A percentile compares a stretch with the other conserved stretches of the same genome.
phyloP scores from a whole-genome alignment of 2,329 filamentous ascomycete species.

The Aureobasidium namibiae region DNA sequence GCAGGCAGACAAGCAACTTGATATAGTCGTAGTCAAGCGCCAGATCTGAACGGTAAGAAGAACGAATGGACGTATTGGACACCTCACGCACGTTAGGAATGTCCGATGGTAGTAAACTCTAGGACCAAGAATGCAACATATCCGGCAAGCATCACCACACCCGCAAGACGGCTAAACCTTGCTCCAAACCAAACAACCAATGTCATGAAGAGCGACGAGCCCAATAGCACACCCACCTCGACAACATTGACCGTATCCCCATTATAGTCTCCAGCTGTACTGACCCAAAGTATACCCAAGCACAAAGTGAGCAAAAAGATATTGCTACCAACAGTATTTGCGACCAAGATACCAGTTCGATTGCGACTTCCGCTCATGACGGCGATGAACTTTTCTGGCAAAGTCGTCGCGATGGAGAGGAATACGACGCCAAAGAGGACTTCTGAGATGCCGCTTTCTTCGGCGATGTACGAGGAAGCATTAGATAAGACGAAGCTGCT shows the following conservation, averaged over 20 bases:
- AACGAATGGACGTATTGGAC: too few species aligned
- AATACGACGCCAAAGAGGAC: slow-evolving; percentile 41
- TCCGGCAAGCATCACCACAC: neutral
- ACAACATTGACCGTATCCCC: neutral
- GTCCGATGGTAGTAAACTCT: neutral
- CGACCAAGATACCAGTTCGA: slow-evolving; percentile 43
- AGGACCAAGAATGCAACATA: neutral
- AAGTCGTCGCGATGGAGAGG: slow-evolving; percentile 44
- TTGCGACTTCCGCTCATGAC: slow-evolving; percentile 40
- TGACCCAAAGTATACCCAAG: slow-evolving; percentile 30
- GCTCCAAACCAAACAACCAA: neutral
- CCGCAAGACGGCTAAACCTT: neutral
- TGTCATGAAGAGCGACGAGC: neutral
- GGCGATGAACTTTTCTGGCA: slow-evolving; percentile 47
- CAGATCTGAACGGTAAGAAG: too few species aligned
- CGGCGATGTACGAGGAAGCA: slow-evolving; percentile 33
- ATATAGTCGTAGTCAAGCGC: too few species aligned
- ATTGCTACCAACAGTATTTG: slow-evolving; percentile 47
- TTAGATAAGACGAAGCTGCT: slow-evolving; percentile 44
- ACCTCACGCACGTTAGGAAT: too few species aligned
- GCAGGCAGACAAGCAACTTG: too few species aligned
- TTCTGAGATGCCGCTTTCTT: slow-evolving; percentile 35
- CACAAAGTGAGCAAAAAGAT: slow-evolving; percentile 48
- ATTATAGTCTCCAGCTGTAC: neutral
- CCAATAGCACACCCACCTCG: neutral